phyloP scores from a whole-genome alignment of 495 filamentous ascomycete genomes.

The Neurospora terricola region DNA sequence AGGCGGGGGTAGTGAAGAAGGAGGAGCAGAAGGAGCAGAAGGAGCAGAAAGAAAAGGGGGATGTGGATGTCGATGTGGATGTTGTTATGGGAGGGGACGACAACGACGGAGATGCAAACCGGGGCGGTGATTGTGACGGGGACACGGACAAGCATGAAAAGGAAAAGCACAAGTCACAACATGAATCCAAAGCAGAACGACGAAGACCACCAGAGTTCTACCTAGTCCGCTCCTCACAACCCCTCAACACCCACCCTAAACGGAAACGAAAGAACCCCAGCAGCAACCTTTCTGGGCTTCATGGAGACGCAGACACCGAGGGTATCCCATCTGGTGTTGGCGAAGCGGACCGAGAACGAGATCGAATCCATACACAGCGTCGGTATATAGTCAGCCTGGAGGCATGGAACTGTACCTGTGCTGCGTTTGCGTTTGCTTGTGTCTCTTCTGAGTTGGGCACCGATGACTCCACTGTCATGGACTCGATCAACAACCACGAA shows the following conservation, averaged over 20 bases:
- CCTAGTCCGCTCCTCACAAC: conserved; percentile 28
- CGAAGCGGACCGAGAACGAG: background rate
- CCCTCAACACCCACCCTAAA: conserved; percentile 6
- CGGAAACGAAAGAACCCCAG: conserved; percentile 10
- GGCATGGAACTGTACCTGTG: conserved; percentile 89
- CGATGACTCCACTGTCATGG: too few relatives aligned
- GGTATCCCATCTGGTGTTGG: background rate
- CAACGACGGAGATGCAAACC: too few relatives aligned
- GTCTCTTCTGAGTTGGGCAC: conserved; percentile 30
- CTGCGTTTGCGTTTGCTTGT: conserved; percentile 63
- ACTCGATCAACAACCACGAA: too few relatives aligned
- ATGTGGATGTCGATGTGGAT: background rate
- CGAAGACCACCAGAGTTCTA: conserved; percentile 15
- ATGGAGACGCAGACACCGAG: conserved; percentile 11
- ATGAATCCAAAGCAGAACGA: background rate
- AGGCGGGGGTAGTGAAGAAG: too few relatives aligned
- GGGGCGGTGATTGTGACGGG: too few relatives aligned
- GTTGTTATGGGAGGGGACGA: background rate
- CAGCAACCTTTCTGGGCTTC: conserved; percentile 1
- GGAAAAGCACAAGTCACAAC: background rate
- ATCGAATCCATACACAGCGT: conserved; percentile 7
- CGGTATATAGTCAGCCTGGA: conserved; percentile 60
- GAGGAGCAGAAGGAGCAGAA: too few relatives aligned
- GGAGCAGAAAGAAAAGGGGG: background rate
- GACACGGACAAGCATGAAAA: background rate